These are phyloP conservation scores for Penicillium olsonii DNA, from an alignment of 2,329 filamentous ascomycete species.

Conservation along the genomic window DNA sequence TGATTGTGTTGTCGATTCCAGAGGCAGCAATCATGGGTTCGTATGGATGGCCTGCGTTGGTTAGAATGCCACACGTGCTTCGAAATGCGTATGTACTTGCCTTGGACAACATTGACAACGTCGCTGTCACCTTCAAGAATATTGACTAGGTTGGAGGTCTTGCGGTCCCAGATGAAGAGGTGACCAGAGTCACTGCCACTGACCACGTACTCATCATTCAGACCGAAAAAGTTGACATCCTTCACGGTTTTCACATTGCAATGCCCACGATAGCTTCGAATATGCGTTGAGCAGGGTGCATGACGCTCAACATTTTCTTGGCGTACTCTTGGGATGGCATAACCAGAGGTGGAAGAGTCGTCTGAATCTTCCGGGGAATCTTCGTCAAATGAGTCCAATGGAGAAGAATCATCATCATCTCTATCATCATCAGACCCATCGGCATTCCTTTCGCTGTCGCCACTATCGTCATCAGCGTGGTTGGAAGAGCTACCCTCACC, in stretches of 20 bases:
- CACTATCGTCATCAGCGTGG: not conserved
- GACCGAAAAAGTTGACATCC: slow-evolving; percentile 68
- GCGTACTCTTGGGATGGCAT: slow-evolving; percentile 50
- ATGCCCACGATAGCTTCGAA: slow-evolving; percentile 61
- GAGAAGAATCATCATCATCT: slow-evolving; percentile 7
- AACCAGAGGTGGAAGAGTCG: slow-evolving; percentile 47
- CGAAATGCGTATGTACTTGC: slow-evolving; percentile 32
- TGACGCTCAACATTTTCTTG: slow-evolving; percentile 56
- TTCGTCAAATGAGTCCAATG: slow-evolving; percentile 15
- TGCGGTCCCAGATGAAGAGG: slow-evolving; percentile 69
- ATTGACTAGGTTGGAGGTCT: slow-evolving; percentile 62
- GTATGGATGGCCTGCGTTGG: slow-evolving; percentile 59
- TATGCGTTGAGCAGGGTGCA: slow-evolving; percentile 59
- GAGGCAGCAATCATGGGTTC: slow-evolving; percentile 67
- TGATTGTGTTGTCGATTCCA: slow-evolving; percentile 67
- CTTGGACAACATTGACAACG: slow-evolving; percentile 70
- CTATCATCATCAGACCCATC: slow-evolving; percentile 15
- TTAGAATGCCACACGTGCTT: slow-evolving; percentile 13
- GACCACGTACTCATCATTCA: slow-evolving; percentile 69
- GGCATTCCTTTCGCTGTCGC: slow-evolving; percentile 9
- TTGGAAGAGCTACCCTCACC: not conserved
- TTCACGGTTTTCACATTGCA: slow-evolving; percentile 70
- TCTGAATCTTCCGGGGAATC: slow-evolving; percentile 24
- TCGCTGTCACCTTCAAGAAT: slow-evolving; percentile 68
- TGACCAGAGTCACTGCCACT: slow-evolving; percentile 67